Conservation (phyloP, 2,329 filamentous ascomycete species). For the Colletotrichum sojae region DNA sequence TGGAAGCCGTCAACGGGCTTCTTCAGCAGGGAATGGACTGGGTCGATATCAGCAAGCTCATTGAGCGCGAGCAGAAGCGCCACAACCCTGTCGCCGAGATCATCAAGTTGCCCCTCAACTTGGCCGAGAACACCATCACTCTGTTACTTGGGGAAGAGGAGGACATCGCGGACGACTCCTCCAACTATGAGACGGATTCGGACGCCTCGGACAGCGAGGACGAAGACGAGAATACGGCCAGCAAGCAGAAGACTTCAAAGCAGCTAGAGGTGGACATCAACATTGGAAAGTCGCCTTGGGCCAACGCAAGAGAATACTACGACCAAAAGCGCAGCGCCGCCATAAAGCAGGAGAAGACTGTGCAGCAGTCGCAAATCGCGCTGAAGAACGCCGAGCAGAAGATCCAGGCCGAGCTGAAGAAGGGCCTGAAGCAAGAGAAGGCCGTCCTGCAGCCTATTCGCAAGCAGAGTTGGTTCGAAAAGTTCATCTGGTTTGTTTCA, state of each 20-base stretch:
- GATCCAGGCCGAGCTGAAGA: constrained; percentile 87
- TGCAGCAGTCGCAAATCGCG: constrained; percentile 84
- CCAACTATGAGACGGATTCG: constrained; percentile 75
- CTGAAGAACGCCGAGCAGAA: constrained; percentile 93
- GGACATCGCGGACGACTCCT: constrained; percentile 72
- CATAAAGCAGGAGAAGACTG: constrained; percentile 88
- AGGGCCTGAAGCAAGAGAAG: constrained; percentile 92
- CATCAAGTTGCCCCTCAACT: constrained; percentile 88
- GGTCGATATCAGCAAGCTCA: constrained; percentile 89
- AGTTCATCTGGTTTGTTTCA: constrained; percentile 95
- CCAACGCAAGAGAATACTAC: constrained; percentile 93
- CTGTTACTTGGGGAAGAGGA: constrained; percentile 81
- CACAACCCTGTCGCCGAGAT: constrained; percentile 88
- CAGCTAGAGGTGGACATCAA: constrained; percentile 85
- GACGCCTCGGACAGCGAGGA: constrained; percentile 71
- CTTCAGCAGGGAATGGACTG: constrained; percentile 97
- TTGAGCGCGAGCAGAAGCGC: constrained; percentile 87
- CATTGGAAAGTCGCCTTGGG: constrained; percentile 85
- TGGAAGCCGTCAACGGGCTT: constrained; percentile 92
- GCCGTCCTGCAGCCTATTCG: constrained; percentile 86
- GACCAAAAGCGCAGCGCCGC: constrained; percentile 88
- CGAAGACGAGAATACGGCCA: constrained; percentile 52
- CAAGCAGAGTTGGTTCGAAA: constrained; percentile 94
- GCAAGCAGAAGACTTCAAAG: constrained; percentile 60
- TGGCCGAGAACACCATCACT: constrained; percentile 91